These are phyloP conservation scores for Chloranthus sessilifolius DNA, from an alignment of 164 flowering plant genomes.

Conservation along the genomic window DNA sequence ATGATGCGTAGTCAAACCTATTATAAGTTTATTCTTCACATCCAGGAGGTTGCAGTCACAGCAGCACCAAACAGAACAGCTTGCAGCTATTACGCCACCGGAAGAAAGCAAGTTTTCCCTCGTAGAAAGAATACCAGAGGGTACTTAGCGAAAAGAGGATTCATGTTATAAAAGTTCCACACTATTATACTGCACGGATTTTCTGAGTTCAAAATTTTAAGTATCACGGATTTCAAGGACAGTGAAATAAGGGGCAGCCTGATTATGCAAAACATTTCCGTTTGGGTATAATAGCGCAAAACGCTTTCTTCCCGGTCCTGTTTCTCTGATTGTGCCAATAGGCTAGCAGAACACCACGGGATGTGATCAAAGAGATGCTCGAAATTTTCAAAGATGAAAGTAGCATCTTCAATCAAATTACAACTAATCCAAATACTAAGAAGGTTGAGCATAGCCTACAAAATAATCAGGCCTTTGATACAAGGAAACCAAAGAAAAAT, in stretches of 20 bases:
- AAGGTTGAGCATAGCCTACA: neutral
- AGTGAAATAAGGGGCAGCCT: too few species aligned
- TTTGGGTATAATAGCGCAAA: too few species aligned
- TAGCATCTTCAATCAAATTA: slow-evolving; percentile 1
- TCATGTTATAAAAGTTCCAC: too few species aligned
- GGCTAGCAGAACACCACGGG: slow-evolving; percentile 17
- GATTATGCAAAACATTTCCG: too few species aligned
- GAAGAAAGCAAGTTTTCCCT: slow-evolving; percentile 23
- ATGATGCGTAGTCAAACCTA: neutral
- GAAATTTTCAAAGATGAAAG: slow-evolving; percentile 8
- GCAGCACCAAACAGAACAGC: slow-evolving; percentile 17
- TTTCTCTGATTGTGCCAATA: too few species aligned
- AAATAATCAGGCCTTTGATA: neutral
- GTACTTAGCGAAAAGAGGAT: too few species aligned
- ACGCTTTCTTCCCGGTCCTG: too few species aligned
- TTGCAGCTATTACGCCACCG: slow-evolving; percentile 6
- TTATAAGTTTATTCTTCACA: neutral
- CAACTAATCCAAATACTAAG: neutral
- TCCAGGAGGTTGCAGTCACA: slow-evolving; percentile 17
- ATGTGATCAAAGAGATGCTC: slow-evolving; percentile 17
- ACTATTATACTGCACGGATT: too few species aligned
- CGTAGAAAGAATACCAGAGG: slow-evolving; percentile 5
- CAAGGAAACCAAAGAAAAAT: neutral
- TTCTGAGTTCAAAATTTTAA: too few species aligned
- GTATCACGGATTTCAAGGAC: too few species aligned